Evolutionary conservation across 192 early-diverging fungal species (phyloP).

Genomic region (Phlyctochytrium arcticum): DNA sequence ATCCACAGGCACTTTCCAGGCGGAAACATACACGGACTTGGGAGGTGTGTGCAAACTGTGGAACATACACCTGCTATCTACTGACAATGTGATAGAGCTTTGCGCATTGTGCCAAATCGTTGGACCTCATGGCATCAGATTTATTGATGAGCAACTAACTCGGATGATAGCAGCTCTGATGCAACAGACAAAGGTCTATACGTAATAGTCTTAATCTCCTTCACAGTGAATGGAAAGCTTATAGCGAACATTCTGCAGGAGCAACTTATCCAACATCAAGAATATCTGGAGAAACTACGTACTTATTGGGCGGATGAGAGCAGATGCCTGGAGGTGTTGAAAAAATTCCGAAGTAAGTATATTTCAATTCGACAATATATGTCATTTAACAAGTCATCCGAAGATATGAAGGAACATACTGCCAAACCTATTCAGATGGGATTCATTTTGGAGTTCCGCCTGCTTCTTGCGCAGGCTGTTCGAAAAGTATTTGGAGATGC

Average conservation of each 20-base stretch:
- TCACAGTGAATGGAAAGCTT: neutral
- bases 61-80: neutral
- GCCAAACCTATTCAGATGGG: constrained; percentile 3
- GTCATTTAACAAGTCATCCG: neutral
- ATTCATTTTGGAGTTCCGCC: constrained; percentile 25
- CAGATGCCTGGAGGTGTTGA: constrained; percentile 10
- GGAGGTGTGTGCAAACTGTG: too few species aligned
- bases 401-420: constrained; percentile 18
- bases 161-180: constrained; percentile 14
- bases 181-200: neutral
- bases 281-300: constrained; percentile 6
- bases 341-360: constrained; percentile 14
- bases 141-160: constrained; percentile 34
- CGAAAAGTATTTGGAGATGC: constrained; percentile 1
- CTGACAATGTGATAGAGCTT: constrained; percentile 20
- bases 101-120: constrained; percentile 28
- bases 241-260: neutral
- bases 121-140: constrained; percentile 30
- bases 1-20: constrained; percentile 9
- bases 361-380: neutral
- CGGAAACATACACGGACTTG: constrained; percentile 32
- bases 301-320: constrained; percentile 15
- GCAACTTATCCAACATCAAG: neutral
- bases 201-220: neutral
- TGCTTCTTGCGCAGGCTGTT: constrained; percentile 3